A percentile compares a stretch with the other conserved stretches of the same genome.
phyloP scores from a whole-genome alignment of 495 filamentous ascomycete species.

The Neohortaea acidophila region DNA sequence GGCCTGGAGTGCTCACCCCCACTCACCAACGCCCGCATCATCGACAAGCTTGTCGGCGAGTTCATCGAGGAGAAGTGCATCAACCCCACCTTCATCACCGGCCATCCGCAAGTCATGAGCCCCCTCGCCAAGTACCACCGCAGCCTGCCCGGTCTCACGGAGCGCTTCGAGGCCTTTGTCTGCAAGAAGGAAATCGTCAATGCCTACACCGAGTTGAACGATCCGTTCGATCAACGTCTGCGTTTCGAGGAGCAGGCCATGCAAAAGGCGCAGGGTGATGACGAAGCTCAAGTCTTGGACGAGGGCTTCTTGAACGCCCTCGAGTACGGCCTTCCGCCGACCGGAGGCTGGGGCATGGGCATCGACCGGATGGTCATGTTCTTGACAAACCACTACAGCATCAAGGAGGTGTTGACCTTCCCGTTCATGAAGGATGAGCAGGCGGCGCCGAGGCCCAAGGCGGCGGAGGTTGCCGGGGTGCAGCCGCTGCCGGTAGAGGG shows the following conservation, averaged over 20 bases:
- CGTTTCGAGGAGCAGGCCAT: constrained; percentile 92
- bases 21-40: constrained; percentile 88
- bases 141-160: constrained; percentile 64
- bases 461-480: constrained; percentile 49
- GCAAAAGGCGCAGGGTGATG: constrained; percentile 92
- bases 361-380: constrained; percentile 97
- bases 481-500: constrained; percentile 52
- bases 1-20: constrained; percentile 81
- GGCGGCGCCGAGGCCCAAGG: constrained; percentile 34
- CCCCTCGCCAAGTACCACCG: constrained; percentile 94
- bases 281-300: constrained; percentile 90
- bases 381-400: constrained; percentile 84
- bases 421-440: constrained; percentile 67
- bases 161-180: constrained; percentile 95
- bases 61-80: constrained; percentile 89
- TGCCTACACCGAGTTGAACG: constrained; percentile 96
- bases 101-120: constrained; percentile 94
- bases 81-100: constrained; percentile 91
- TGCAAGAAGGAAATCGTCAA: constrained; percentile 96
- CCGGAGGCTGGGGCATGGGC: constrained; percentile 93
- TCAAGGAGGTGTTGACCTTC: constrained; percentile 94
- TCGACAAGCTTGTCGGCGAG: constrained; percentile 91
- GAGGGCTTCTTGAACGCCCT: constrained; percentile 79
- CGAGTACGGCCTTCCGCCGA: constrained; percentile 82
- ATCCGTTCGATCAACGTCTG: constrained; percentile 84